Conservation (phyloP, 129 eudicot species). For the Erigeron canadensis region DNA sequence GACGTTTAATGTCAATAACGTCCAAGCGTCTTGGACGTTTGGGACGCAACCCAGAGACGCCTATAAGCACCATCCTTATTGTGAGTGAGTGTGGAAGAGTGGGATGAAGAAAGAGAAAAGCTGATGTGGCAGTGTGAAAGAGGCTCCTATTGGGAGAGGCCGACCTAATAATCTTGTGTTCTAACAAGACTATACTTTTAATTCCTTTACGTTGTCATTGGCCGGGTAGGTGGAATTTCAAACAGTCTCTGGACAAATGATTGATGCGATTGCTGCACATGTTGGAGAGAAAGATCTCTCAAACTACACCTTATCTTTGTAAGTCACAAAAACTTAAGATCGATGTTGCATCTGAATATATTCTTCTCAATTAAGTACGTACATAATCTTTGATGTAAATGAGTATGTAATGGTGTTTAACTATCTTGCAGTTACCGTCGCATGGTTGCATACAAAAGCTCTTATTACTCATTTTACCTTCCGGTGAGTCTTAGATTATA, state of each 20-base stretch:
- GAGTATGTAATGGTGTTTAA: neutral
- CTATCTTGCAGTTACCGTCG: constrained; percentile 57
- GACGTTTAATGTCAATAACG: too few relatives aligned
- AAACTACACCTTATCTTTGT: constrained; percentile 58
- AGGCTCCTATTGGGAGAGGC: too few relatives aligned
- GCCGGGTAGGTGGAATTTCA: constrained; percentile 58
- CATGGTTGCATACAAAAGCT: constrained; percentile 70
- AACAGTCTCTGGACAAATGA: constrained; percentile 76
- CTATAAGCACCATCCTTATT: too few relatives aligned
- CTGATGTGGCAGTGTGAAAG: too few relatives aligned
- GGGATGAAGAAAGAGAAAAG: too few relatives aligned
- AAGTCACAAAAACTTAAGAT: constrained; percentile 21
- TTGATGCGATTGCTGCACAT: constrained; percentile 69
- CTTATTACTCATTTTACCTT: constrained; percentile 73
- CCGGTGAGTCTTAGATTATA: constrained; percentile 48
- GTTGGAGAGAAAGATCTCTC: constrained; percentile 66
- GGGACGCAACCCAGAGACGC: too few relatives aligned
- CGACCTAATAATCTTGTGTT: too few relatives aligned
- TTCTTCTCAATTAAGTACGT: constrained; percentile 16
- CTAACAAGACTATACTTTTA: too few relatives aligned
- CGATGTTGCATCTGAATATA: neutral
- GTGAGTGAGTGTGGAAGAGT: too few relatives aligned
- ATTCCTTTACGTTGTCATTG: too few relatives aligned
- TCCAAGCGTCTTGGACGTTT: too few relatives aligned
- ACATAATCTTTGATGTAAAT: too few relatives aligned